Base-by-base conservation (phyloP, 228 moss, liverwort and hornwort genomes). In the Sphagnum magellanicum region DNA sequence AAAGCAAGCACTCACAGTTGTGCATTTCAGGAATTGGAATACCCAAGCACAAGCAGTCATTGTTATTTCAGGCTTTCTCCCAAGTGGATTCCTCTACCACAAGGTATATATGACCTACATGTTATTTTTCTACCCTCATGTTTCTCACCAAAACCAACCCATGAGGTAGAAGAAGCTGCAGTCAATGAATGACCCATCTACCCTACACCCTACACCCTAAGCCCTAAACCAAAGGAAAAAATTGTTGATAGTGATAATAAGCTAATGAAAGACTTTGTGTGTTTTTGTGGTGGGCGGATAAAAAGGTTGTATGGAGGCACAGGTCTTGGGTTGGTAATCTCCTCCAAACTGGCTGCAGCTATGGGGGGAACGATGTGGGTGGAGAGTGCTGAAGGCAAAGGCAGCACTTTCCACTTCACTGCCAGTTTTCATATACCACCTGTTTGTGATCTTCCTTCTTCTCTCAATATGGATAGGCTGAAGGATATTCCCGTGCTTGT, bases 351-450 rank as follows among this genome's bases (percentile, higher is more conserved):
- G 65, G 85, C 84, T 63, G 73, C 82, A 55, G 88, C 88, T 4
- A 88, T 85, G 84, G 85, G 88, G 50, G 88, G 85, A 73, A 79
- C 74, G 48, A 88, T 88, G 88, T 88, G 88, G 88, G 88, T 88
- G 64, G 84, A 88, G 49, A 88, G 88, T 73, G 32, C 32, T 32
- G 84, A 85, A 72, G 88, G 85, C 11, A 85, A 74, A 78, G 88
- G 88, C 62, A 85, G 84, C 74, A 77, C 76, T 10, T 88, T 85
- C 65, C 78, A 17, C 48, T 88, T 88, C 46, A 82, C 85, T 72
- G 81, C 84, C 51, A 79, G 75, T 16, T 88, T 88, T 67, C 85
- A 85, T 47, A 80, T 85, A 64, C 85, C 85, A 58, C 85, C 88
- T 58, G 79, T 75, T 4, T 85, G 82, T 65, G 82, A 88, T 71